Conservation (phyloP, 768 basidiomycete species). For the Psilocybe cubensis region DNA sequence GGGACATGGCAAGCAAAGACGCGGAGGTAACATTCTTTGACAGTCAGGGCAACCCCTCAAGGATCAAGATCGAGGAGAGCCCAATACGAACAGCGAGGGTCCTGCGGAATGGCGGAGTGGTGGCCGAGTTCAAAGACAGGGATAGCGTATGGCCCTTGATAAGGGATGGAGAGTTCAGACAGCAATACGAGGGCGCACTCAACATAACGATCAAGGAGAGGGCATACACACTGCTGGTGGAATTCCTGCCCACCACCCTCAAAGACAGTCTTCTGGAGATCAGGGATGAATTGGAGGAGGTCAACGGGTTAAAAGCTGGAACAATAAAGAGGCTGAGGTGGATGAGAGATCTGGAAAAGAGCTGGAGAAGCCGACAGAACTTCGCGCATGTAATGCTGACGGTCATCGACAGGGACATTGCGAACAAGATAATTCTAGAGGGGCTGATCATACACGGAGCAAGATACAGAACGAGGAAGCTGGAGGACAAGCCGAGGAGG, state of each 20-base stretch:
- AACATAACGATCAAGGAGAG: conserved; percentile 2
- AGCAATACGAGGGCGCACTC: neutral
- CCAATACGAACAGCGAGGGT: neutral
- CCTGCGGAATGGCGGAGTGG: conserved; percentile 5
- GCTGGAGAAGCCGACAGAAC: conserved; percentile 6
- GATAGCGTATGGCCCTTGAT: neutral
- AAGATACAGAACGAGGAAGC: conserved; percentile 3
- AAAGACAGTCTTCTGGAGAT: neutral
- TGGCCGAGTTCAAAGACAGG: neutral
- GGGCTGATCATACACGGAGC: conserved; percentile 10
- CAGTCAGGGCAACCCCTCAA: neutral
- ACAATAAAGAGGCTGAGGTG: conserved; percentile 4
- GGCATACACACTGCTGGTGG: neutral
- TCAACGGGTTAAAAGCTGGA: neutral
- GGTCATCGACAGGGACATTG: neutral
- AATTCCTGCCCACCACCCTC: conserved; percentile 6
- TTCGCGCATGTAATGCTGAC: conserved; percentile 10
- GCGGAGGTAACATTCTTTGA: neutral
- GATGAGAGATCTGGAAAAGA: conserved; percentile 10
- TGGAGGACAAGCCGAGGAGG: conserved; percentile 12
- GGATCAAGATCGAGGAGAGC: neutral
- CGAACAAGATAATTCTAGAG: conserved; percentile 4
- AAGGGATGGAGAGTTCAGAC: neutral
- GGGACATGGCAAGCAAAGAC: neutral
- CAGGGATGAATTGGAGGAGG: neutral